Percentiles rank a stretch among this genome's conserved stretches.
Evolutionary conservation across 2,329 filamentous ascomycete genomes (phyloP).

Genomic region (Neobulgaria alba): DNA sequence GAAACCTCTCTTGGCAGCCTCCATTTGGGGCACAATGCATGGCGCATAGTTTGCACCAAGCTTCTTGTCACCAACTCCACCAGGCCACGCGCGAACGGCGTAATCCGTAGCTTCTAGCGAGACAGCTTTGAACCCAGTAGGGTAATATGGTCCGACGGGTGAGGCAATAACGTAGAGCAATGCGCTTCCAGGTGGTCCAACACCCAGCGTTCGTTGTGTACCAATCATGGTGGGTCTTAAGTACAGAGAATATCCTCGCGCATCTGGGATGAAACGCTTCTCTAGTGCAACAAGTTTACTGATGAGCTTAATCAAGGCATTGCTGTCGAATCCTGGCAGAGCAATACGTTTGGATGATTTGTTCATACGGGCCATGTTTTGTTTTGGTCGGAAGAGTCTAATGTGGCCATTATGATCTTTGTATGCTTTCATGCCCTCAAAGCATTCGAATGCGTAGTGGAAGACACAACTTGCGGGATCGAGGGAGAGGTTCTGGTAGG

Average conservation of each 20-base stretch:
- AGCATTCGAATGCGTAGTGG: constrained; percentile 97
- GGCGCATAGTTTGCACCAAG: constrained; percentile 99
- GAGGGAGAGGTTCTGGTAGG: constrained; percentile 94
- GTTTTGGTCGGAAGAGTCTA: constrained; percentile 86
- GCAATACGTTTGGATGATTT: constrained; percentile 86
- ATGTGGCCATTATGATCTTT: constrained; percentile 72
- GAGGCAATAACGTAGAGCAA: constrained; percentile 93
- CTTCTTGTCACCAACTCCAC: constrained; percentile 96
- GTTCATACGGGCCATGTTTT: constrained; percentile 94
- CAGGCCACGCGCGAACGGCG: constrained; percentile 94
- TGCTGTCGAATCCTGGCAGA: constrained; percentile 72
- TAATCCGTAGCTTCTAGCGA: constrained; percentile 94
- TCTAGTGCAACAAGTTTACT: constrained; percentile 72
- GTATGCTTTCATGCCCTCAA: constrained; percentile 99
- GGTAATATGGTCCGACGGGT: constrained; percentile 95
- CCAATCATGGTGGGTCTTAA: constrained; percentile 95
- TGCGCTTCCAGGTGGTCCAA: constrained; percentile 84
- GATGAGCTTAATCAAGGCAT: constrained; percentile 72
- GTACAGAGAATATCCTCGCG: constrained; percentile 88
- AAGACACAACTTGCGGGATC: constrained; percentile 96
- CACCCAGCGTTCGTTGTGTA: constrained; percentile 87
- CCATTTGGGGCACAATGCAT: constrained; percentile 90
- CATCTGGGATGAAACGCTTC: constrained; percentile 78
- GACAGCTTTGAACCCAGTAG: constrained; percentile 95
- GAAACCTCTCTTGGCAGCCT: constrained; percentile 84